Base-by-base conservation (phyloP, 352 stramenopile species). In the Blastocystis hominis region DNA sequence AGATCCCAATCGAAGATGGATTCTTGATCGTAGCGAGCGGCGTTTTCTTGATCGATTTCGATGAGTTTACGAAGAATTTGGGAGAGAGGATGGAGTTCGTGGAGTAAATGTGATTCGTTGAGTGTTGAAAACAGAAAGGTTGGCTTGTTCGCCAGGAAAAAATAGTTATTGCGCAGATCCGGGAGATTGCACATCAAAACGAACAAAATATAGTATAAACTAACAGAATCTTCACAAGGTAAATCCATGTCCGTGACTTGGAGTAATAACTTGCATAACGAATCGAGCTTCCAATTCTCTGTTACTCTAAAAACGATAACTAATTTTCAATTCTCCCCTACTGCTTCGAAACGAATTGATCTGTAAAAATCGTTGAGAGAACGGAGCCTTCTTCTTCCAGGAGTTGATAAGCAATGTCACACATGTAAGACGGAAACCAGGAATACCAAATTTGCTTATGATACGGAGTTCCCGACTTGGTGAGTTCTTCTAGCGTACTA, bases 181-280 rank as follows among this genome's bases (percentile, higher is more conserved):
- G 59, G 44, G 0, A 84, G 53, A 30, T 84, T 84, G 0, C 34
- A 50, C 20, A 68, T 47, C 0, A 84, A 24, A 24, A 84, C 53
- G 42, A 84, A 84, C 7, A 84, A 53, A 53, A 84, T 68, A 46
- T 84, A 84, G 72, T 66, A 84, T 34, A 84, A 53, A 30, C 13
- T 46, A 5, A 64, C 30, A 1, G 72, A 4, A 84, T 84, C 72
- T 63, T 44, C 24, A 3, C 36, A 30, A 30, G 34, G 72, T 7
- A 84, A 47, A 30, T 15, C 3, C n/a, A 34, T 34, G 10, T 64
- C 17, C 7, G 47, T 20, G 9, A 84, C 13, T n/a, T 1, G 7
- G 0, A 56, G 40, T 7, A 84, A 20, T 1, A 64, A 54, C 4
- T 50, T 38, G 40, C 46, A 44, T 2, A 66, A 15, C 17, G 54